These are phyloP conservation scores for Pugionium cornutum DNA, from an alignment of 345 rosid species.

Conservation along the genomic window DNA sequence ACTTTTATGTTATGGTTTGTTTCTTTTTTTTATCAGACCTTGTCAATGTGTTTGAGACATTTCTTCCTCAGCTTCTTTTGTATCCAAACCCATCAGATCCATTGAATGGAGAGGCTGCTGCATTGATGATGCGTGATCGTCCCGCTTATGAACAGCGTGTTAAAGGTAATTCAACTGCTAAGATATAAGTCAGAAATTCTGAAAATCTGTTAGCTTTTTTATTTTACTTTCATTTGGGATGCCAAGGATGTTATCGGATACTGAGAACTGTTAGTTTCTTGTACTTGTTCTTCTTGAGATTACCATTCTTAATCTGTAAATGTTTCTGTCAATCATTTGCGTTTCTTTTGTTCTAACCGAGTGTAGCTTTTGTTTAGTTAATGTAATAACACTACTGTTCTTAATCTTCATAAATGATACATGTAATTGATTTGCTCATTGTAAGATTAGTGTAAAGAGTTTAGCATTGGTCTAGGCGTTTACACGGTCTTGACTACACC, in stretches of 20 bases:
- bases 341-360: not conserved
- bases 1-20: not conserved
- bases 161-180: conserved; percentile 55
- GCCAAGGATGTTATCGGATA: not conserved
- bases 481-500: not conserved
- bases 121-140: conserved; percentile 91
- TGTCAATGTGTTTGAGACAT: conserved; percentile 94
- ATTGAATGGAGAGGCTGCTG: conserved; percentile 97
- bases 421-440: not conserved
- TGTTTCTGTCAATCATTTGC: not conserved
- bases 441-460: not conserved
- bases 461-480: not conserved
- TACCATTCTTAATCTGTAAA: not conserved
- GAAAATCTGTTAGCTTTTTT: not conserved
- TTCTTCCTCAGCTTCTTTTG: conserved; percentile 96
- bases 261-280: not conserved
- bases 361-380: conserved; percentile 13
- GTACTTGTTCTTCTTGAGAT: conserved; percentile 6
- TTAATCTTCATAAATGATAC: too few relatives aligned
- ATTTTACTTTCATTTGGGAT: not conserved
- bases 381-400: not conserved
- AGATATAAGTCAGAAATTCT: not conserved
- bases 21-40: conserved; percentile 56
- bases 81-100: conserved; percentile 98
- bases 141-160: conserved; percentile 76